Evolutionary conservation across 2,329 filamentous ascomycete genomes (phyloP), one percentile per base, ranked within the genome.

Genomic region (Colletotrichum truncatum): DNA sequence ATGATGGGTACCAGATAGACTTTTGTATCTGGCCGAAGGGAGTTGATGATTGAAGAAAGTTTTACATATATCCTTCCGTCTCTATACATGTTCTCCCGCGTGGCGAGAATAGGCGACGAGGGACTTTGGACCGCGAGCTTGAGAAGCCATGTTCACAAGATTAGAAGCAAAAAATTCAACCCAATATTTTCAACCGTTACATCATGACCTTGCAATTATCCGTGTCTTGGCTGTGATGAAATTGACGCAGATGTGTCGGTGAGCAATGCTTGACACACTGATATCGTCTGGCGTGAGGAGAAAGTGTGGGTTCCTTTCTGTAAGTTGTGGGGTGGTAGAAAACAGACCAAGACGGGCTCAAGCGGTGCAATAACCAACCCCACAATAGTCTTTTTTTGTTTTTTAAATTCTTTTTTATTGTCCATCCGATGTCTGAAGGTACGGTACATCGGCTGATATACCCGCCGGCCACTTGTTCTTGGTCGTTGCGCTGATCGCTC

Each of bases 31-130:
- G 58, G 64, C 52, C 45, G 59, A 52, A 46, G 36, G 63, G 63
- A 62, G 46, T 64, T 67, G 59, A 66, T 43, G 64, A 61, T 64
- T 51, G 26, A 59, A 57, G 57, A 52, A 41, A n/a, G 18, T 58
- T 25, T 38, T 12, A 54, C 26, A 39, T 5, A 16, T n/a, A n/a
- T n/a, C n/a, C 12, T 48, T 28, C 9, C 30, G 26, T 28, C 4
- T 46, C 34, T 39, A 34, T 11, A 9, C 12, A 25, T 45, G 16
- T 10, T 28, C 6, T n/a, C n/a, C 23, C 6, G 39, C 30, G 11
- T n/a, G 16, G 39, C 21, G 32, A 32, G 21, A 45, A n/a, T n/a
- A n/a, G 12, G 16, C 18, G 45, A 63, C 30, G 32, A 11, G 51
- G 16, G 21, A 21, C 38, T 32, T 16, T 11, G 64, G 52, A 54